phyloP scores from a whole-genome alignment of 306 rosid species.

The Cicer bijugum region DNA sequence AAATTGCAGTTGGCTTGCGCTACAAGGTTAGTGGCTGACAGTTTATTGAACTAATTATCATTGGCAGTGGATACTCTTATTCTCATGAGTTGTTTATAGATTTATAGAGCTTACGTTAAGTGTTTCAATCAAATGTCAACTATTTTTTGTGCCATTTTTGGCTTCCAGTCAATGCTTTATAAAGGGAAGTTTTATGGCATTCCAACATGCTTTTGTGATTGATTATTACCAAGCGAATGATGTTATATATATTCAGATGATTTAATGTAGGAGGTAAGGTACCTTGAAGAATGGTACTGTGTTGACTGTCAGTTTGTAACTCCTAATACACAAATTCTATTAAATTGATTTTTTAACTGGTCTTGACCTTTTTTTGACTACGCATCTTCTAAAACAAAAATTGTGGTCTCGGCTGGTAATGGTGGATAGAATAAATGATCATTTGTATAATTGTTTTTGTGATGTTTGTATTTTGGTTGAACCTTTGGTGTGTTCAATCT shows the following conservation, averaged over 20 bases:
- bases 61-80: not conserved
- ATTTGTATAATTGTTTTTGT: not conserved
- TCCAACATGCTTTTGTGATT: not conserved
- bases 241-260: not conserved
- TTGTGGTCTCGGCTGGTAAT: not conserved
- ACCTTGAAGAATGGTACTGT: not conserved
- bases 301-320: conserved; percentile 1
- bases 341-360: not conserved
- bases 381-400: conserved; percentile 7
- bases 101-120: not conserved
- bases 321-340: not conserved
- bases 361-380: not conserved
- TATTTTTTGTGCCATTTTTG: not conserved
- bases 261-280: not conserved
- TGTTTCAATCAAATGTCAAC: not conserved
- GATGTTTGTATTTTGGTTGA: conserved; percentile 26
- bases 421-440: conserved; percentile 5
- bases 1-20: conserved; percentile 88
- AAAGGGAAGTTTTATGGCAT: not conserved
- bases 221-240: conserved; percentile 4
- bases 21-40: conserved; percentile 69
- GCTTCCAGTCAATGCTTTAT: not conserved
- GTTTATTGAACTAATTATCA: conserved; percentile 26
- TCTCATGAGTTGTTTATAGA: not conserved
- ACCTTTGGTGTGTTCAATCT: conserved; percentile 1